These are phyloP conservation scores for Cyphellophora europaea DNA, from an alignment of 2,329 filamentous ascomycete genomes.

Conservation along the genomic window DNA sequence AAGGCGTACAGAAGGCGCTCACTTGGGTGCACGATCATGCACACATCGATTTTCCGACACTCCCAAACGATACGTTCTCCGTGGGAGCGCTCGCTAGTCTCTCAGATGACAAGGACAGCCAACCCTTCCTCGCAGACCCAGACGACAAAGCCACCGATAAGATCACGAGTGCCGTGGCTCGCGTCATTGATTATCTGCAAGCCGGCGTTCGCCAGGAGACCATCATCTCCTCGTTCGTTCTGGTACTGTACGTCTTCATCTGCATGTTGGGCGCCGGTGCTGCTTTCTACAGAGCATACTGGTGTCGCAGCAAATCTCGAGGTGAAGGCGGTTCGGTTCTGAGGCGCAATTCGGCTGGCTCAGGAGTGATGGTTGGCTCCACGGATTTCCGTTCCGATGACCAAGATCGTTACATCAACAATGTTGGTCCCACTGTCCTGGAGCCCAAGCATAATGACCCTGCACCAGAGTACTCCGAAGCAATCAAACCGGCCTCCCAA, in stretches of 20 bases:
- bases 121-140: conserved; percentile 68
- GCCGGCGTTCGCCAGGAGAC: conserved; percentile 65
- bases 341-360: not conserved
- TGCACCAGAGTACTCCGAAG: conserved; percentile 20
- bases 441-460: conserved; percentile 2
- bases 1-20: conserved; percentile 74
- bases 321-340: conserved; percentile 47
- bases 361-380: conserved; percentile 3
- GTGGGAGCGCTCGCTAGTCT: conserved; percentile 57
- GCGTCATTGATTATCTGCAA: conserved; percentile 59
- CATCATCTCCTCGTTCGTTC: conserved; percentile 64
- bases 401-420: conserved; percentile 26
- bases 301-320: conserved; percentile 46
- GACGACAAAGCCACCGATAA: conserved; percentile 67
- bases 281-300: not conserved
- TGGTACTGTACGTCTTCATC: conserved; percentile 65
- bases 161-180: conserved; percentile 64
- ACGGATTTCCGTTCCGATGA: conserved; percentile 13
- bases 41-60: conserved; percentile 67
- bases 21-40: conserved; percentile 89
- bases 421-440: not conserved
- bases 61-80: conserved; percentile 75
- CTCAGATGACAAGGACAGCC: conserved; percentile 41
- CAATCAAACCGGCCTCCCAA: too few species aligned
- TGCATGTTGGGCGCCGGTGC: not conserved